Evolutionary conservation across 495 filamentous ascomycete species (phyloP).

Genomic region (Friedmanniomyces simplex): DNA sequence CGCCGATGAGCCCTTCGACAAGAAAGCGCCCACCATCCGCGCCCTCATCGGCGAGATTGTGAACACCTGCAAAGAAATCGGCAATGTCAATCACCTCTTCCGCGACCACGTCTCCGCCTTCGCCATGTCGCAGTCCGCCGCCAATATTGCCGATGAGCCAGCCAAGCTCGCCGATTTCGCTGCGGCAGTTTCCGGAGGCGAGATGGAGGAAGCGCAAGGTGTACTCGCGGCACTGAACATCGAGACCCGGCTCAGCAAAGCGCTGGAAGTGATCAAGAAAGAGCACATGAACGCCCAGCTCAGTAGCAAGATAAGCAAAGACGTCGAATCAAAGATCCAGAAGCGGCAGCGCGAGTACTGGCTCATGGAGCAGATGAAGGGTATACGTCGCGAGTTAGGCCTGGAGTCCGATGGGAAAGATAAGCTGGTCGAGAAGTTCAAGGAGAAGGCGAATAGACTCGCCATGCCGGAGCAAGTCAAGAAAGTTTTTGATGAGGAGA

Average conservation of each 20-base stretch:
- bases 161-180: conserved; percentile 94
- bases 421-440: conserved; percentile 93
- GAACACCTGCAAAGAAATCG: conserved; percentile 96
- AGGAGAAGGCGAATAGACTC: conserved; percentile 84
- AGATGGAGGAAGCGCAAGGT: conserved; percentile 83
- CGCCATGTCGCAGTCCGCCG: conserved; percentile 85
- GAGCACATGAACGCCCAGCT: conserved; percentile 96
- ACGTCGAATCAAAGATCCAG: conserved; percentile 95
- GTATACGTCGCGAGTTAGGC: conserved; percentile 89
- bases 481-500: conserved; percentile 96
- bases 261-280: conserved; percentile 85
- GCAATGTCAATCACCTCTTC: conserved; percentile 86
- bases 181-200: conserved; percentile 87
- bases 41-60: conserved; percentile 95
- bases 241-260: conserved; percentile 81
- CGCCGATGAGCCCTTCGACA: conserved; percentile 75
- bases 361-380: conserved; percentile 99
- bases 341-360: conserved; percentile 98
- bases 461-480: conserved; percentile 94
- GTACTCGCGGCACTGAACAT: conserved; percentile 83
- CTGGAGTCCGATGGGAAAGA: conserved; percentile 97
- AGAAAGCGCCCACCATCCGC: conserved; percentile 72
- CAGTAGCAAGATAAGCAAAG: conserved; percentile 94
- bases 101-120: conserved; percentile 95
- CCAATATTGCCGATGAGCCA: conserved; percentile 90